Percentiles rank a stretch among this genome's conserved stretches.
Conservation (phyloP, 2,329 filamentous ascomycete genomes). For the Aplosporella prunicola region DNA sequence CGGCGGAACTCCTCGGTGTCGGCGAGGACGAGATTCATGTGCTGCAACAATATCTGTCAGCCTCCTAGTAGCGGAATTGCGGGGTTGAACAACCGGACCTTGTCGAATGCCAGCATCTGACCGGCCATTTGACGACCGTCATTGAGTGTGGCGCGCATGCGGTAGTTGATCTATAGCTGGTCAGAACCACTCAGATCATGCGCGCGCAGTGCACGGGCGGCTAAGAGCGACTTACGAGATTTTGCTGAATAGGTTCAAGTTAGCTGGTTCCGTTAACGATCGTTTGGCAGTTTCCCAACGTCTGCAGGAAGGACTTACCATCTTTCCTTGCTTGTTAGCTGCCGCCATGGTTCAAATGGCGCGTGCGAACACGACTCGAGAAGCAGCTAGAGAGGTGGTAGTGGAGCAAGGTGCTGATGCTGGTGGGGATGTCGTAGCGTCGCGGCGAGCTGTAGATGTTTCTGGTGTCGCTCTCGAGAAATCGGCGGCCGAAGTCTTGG, state of each 20-base stretch:
- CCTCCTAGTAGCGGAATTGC: slow-evolving; percentile 15
- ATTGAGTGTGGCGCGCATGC: slow-evolving; percentile 92
- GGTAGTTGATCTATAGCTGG: slow-evolving; percentile 79
- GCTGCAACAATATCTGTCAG: slow-evolving; percentile 51
- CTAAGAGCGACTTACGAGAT: slow-evolving; percentile 47
- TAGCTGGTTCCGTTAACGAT: slow-evolving; percentile 37
- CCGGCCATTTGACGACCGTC: slow-evolving; percentile 95
- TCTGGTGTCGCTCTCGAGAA: slow-evolving; percentile 6
- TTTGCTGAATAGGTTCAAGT: slow-evolving; percentile 45
- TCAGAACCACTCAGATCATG: slow-evolving; percentile 21
- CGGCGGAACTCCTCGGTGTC: slow-evolving; percentile 97
- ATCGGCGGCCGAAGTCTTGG: slow-evolving; percentile 7
- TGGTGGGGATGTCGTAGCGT: slow-evolving; percentile 3
- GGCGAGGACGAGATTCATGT: slow-evolving; percentile 98
- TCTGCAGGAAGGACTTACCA: slow-evolving; percentile 60
- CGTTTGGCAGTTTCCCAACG: slow-evolving; percentile 47
- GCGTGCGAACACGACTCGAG: slow-evolving; percentile 33
- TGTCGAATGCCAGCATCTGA: slow-evolving; percentile 97
- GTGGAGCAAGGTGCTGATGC: neutral
- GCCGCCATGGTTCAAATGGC: slow-evolving; percentile 33
- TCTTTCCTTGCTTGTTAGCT: slow-evolving; percentile 92
- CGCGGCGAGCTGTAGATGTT: slow-evolving; percentile 9
- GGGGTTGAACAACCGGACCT: slow-evolving; percentile 46
- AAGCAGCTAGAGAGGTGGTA: neutral
- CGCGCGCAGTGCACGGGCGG: too few species aligned